These are phyloP conservation scores for Boletus reticuloceps DNA, from an alignment of 768 basidiomycete genomes.

Conservation along the genomic window DNA sequence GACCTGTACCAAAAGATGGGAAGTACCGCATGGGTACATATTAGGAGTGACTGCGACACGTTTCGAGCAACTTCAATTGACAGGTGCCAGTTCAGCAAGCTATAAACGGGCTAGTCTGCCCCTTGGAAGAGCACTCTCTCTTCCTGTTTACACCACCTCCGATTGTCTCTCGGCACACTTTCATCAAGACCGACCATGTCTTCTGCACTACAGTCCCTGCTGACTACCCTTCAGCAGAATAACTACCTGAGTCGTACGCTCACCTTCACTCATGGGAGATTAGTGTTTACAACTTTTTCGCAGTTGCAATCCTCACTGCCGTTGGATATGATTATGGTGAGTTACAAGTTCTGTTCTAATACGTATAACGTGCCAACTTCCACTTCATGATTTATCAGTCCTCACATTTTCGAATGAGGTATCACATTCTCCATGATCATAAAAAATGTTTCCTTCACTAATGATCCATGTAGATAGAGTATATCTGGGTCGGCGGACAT, in stretches of 20 bases:
- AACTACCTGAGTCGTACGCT: not conserved
- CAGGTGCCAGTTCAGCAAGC: too few relatives aligned
- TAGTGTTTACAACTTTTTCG: not conserved
- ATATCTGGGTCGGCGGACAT: slow-evolving; percentile 7
- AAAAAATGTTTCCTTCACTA: not conserved
- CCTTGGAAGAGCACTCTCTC: too few relatives aligned
- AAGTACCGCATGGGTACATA: too few relatives aligned
- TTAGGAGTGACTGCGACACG: too few relatives aligned
- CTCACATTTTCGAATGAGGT: slow-evolving; percentile 11
- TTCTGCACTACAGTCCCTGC: not conserved
- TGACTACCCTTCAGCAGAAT: not conserved
- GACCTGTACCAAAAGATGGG: too few relatives aligned
- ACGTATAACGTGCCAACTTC: not conserved
- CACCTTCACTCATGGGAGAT: not conserved
- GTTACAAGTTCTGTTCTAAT: not conserved
- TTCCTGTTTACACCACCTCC: too few relatives aligned
- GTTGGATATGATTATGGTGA: slow-evolving; percentile 11
- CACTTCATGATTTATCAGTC: not conserved
- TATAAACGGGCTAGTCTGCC: too few relatives aligned
- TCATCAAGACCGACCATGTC: not conserved
- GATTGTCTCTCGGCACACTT: not conserved
- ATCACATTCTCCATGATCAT: not conserved
- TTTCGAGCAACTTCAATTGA: too few relatives aligned
- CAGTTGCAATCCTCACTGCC: not conserved
- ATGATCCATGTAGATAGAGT: slow-evolving; percentile 1